A percentile compares a stretch with the other conserved stretches of the same genome.
Evolutionary conservation across 2,329 filamentous ascomycete species (phyloP).

Genomic region (Monosporascus sp.): DNA sequence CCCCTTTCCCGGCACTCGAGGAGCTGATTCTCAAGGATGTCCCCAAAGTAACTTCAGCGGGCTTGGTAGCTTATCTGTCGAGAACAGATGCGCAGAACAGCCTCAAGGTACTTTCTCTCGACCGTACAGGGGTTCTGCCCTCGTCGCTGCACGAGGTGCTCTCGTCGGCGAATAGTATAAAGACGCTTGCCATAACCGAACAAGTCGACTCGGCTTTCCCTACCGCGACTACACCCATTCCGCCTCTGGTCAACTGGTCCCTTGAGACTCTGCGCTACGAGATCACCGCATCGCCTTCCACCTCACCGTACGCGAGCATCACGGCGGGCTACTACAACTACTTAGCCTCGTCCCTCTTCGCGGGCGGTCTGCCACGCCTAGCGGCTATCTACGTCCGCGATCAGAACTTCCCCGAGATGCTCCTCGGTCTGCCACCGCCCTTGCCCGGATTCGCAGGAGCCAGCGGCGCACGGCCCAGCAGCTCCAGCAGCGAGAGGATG

Average conservation of each 20-base stretch:
- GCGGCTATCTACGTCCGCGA: slow-evolving; percentile 81
- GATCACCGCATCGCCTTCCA: slow-evolving; percentile 57
- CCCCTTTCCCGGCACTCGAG: slow-evolving; percentile 68
- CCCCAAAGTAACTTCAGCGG: slow-evolving; percentile 65
- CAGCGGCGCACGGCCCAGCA: slow-evolving; percentile 27
- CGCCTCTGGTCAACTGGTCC: slow-evolving; percentile 61
- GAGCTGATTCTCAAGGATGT: slow-evolving; percentile 68
- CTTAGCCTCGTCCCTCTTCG: slow-evolving; percentile 75
- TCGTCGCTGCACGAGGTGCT: slow-evolving; percentile 57
- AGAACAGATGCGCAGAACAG: slow-evolving; percentile 52
- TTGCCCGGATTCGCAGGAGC: slow-evolving; percentile 37
- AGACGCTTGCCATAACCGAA: slow-evolving; percentile 50
- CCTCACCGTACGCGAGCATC: slow-evolving; percentile 52
- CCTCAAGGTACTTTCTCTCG: slow-evolving; percentile 65
- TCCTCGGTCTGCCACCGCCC: slow-evolving; percentile 66
- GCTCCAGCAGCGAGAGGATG: slow-evolving; percentile 26
- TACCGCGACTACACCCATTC: slow-evolving; percentile 42
- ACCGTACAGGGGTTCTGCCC: slow-evolving; percentile 64
- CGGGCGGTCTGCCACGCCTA: slow-evolving; percentile 68
- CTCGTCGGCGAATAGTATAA: slow-evolving; percentile 50
- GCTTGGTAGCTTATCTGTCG: slow-evolving; percentile 64
- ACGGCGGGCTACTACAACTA: slow-evolving; percentile 74
- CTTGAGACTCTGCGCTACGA: slow-evolving; percentile 77
- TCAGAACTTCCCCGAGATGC: slow-evolving; percentile 71
- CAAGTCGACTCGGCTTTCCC: slow-evolving; percentile 47